Conservation (phyloP, 2,329 filamentous ascomycete genomes). For the Monosporascus sp. region DNA sequence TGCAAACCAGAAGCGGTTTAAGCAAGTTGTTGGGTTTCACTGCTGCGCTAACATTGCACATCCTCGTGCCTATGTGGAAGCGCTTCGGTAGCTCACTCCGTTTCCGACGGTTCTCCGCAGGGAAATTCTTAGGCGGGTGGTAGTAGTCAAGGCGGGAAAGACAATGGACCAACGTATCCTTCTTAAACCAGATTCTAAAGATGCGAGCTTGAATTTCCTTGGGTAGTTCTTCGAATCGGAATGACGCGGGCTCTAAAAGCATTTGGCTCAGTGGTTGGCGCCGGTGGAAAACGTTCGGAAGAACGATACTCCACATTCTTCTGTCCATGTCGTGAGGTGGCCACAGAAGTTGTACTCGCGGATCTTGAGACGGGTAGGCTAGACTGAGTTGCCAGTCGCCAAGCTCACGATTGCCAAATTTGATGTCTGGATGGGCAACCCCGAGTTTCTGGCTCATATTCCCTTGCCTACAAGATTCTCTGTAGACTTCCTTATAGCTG, state of each 20-base stretch:
- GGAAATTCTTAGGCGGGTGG: constrained; percentile 15
- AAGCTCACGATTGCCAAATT: constrained; percentile 5
- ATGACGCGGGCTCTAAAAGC: constrained; percentile 8
- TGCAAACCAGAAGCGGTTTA: constrained; percentile 32
- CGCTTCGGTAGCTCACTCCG: constrained; percentile 25
- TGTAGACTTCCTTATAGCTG: constrained; percentile 16
- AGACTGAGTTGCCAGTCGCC: background rate
- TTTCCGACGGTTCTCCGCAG: background rate
- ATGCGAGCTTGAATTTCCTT: constrained; percentile 27
- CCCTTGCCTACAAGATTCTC: constrained; percentile 27
- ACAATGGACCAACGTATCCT: constrained; percentile 32
- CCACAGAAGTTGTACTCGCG: background rate
- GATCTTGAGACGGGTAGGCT: background rate
- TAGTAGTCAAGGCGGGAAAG: constrained; percentile 38
- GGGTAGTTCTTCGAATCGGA: constrained; percentile 27
- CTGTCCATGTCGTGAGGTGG: no score
- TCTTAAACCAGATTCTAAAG: constrained; percentile 31
- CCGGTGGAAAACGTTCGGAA: no score
- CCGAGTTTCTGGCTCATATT: constrained; percentile 20
- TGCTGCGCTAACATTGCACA: constrained; percentile 28
- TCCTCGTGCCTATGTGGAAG: constrained; percentile 32
- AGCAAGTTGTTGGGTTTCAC: constrained; percentile 32
- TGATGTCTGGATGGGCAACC: constrained; percentile 24
- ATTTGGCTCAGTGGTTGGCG: background rate
- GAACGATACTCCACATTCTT: no score